Percentiles rank a stretch among this genome's conserved stretches.
Conservation (phyloP, 1,284 basidiomycete species). For the Rhizoctonia solani region DNA sequence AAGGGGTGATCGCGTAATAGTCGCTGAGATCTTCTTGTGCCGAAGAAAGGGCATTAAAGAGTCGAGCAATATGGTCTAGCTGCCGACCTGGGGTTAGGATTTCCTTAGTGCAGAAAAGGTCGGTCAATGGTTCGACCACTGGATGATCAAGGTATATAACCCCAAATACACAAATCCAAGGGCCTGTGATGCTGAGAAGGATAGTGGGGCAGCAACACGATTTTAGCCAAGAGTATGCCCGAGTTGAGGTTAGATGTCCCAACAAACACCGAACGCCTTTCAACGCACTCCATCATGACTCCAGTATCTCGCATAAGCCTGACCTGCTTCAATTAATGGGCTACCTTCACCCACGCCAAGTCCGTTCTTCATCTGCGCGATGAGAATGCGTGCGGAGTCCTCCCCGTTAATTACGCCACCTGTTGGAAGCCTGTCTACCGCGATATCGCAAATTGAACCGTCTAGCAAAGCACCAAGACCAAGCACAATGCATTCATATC, state of each 20-base stretch:
- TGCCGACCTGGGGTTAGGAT: not conserved
- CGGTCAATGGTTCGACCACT: slow-evolving; percentile 38
- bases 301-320: not conserved
- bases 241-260: not conserved
- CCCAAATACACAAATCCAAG: slow-evolving; percentile 39
- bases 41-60: not conserved
- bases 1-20: slow-evolving; percentile 1
- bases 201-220: slow-evolving; percentile 36
- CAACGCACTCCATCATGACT: not conserved
- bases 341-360: not conserved
- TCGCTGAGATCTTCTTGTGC: not conserved
- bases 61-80: not conserved
- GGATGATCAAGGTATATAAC: slow-evolving; percentile 31
- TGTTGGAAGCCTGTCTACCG: not conserved
- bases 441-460: not conserved
- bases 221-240: not conserved
- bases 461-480: too few relatives aligned
- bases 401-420: not conserved
- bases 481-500: too few relatives aligned
- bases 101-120: slow-evolving; percentile 33
- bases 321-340: not conserved
- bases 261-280: not conserved
- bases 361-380: not conserved
- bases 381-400: not conserved
- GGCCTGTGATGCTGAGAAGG: slow-evolving; percentile 36